Conservation (phyloP, 2,329 filamentous ascomycete species). For the Epichloe brachyelytri region DNA sequence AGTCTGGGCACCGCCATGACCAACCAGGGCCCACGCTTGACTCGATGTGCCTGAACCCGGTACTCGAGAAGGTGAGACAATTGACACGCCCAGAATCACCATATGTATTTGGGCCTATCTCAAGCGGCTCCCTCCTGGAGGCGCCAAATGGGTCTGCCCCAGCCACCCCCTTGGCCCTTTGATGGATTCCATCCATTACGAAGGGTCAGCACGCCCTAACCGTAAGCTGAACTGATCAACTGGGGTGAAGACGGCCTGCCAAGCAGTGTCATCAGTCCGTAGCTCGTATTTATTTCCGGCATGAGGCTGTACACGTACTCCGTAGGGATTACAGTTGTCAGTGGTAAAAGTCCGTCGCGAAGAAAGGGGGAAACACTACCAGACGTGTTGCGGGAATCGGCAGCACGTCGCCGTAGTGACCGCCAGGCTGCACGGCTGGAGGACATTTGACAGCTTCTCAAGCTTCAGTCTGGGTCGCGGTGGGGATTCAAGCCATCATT, state of each 20-base stretch:
- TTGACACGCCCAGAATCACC: background rate
- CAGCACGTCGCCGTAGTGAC: background rate
- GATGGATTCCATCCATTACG: background rate
- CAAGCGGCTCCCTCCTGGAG: background rate
- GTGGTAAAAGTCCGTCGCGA: too few relatives aligned
- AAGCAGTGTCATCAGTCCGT: background rate
- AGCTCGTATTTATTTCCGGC: background rate
- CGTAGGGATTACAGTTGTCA: background rate
- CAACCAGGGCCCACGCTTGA: background rate
- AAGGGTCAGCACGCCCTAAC: background rate
- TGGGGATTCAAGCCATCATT: background rate
- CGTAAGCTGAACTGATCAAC: background rate
- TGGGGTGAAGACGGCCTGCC: background rate
- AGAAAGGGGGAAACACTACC: too few relatives aligned
- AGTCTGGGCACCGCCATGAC: background rate
- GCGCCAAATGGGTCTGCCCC: background rate
- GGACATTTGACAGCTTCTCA: background rate
- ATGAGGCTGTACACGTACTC: background rate
- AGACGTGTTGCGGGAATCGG: background rate
- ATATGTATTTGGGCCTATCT: background rate
- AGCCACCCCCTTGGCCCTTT: slow-evolving; percentile 1
- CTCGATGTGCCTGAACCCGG: background rate
- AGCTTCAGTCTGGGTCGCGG: background rate
- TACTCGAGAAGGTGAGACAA: slow-evolving; percentile 3
- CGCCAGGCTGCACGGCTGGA: background rate